These are phyloP conservation scores for Aspergillus affinis DNA, from an alignment of 495 filamentous ascomycete species.

Conservation along the genomic window DNA sequence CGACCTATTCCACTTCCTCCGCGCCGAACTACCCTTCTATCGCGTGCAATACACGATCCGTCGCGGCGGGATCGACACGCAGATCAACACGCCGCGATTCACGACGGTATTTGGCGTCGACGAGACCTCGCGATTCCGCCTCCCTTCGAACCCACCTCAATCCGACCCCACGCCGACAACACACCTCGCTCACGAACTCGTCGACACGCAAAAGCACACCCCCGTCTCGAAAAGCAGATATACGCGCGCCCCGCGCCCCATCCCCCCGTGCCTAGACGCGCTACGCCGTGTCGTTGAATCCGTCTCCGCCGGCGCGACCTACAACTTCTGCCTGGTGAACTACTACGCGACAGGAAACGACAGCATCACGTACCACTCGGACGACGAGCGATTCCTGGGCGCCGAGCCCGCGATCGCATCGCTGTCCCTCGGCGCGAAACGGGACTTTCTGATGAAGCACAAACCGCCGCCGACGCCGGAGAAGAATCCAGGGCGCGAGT, in stretches of 20 bases:
- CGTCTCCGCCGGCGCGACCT: constrained; percentile 53
- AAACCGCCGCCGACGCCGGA: constrained; percentile 44
- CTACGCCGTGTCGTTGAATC: constrained; percentile 57
- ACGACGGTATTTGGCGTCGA: constrained; percentile 75
- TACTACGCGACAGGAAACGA: constrained; percentile 71
- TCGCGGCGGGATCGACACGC: constrained; percentile 53
- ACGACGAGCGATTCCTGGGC: constrained; percentile 74
- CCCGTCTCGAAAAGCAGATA: constrained; percentile 49
- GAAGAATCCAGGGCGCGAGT: not conserved
- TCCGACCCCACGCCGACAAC: not conserved
- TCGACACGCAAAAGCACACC: constrained; percentile 23
- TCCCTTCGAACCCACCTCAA: not conserved
- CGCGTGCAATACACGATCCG: constrained; percentile 69
- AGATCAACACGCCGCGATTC: constrained; percentile 65
- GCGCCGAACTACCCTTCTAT: constrained; percentile 66
- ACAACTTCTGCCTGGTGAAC: constrained; percentile 76
- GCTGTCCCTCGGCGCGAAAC: constrained; percentile 61
- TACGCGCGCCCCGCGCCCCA: constrained; percentile 58
- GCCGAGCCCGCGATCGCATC: constrained; percentile 66
- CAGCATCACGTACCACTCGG: constrained; percentile 72
- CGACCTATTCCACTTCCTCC: constrained; percentile 65
- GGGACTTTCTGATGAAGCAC: constrained; percentile 72
- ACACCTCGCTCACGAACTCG: not conserved
- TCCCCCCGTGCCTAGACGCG: constrained; percentile 62
- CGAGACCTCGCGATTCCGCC: constrained; percentile 47